These are phyloP conservation scores for Diaporthe eres DNA, from an alignment of 2,329 filamentous ascomycete genomes.

Conservation along the genomic window DNA sequence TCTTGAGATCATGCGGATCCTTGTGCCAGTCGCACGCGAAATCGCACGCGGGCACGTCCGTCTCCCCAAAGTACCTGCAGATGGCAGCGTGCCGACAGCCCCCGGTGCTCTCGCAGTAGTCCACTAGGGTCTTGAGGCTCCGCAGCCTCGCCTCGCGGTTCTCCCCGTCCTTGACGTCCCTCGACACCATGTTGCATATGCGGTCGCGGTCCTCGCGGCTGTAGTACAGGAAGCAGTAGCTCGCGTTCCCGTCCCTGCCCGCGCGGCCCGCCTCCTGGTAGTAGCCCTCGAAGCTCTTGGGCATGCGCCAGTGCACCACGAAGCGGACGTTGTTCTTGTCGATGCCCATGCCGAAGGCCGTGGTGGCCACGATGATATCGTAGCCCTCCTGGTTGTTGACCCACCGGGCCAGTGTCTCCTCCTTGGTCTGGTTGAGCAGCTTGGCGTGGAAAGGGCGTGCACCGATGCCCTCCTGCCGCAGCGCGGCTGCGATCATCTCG, in stretches of 20 bases:
- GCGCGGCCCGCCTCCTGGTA: slow-evolving; percentile 96
- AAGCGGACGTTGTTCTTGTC: slow-evolving; percentile 96
- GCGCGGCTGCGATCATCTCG: slow-evolving; percentile 75
- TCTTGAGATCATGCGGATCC: slow-evolving; percentile 70
- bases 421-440: slow-evolving; percentile 76
- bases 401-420: slow-evolving; percentile 80
- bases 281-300: slow-evolving; percentile 95
- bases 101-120: slow-evolving; percentile 84
- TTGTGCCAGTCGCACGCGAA: slow-evolving; percentile 87
- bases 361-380: slow-evolving; percentile 94
- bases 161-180: slow-evolving; percentile 59
- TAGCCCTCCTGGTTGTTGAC: slow-evolving; percentile 81
- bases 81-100: slow-evolving; percentile 83
- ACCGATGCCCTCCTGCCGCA: slow-evolving; percentile 78
- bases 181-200: slow-evolving; percentile 70
- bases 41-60: slow-evolving; percentile 71
- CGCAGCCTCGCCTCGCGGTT: slow-evolving; percentile 67
- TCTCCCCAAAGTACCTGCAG: slow-evolving; percentile 83
- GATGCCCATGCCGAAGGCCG: slow-evolving; percentile 97
- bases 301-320: slow-evolving; percentile 93
- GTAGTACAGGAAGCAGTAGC: slow-evolving; percentile 92
- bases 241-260: slow-evolving; percentile 89
- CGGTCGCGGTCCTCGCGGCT: slow-evolving; percentile 88
- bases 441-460: slow-evolving; percentile 82
- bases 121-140: slow-evolving; percentile 77